Evolutionary conservation across 1,284 basidiomycete genomes (phyloP).

Genomic region (Baeospora myosura): DNA sequence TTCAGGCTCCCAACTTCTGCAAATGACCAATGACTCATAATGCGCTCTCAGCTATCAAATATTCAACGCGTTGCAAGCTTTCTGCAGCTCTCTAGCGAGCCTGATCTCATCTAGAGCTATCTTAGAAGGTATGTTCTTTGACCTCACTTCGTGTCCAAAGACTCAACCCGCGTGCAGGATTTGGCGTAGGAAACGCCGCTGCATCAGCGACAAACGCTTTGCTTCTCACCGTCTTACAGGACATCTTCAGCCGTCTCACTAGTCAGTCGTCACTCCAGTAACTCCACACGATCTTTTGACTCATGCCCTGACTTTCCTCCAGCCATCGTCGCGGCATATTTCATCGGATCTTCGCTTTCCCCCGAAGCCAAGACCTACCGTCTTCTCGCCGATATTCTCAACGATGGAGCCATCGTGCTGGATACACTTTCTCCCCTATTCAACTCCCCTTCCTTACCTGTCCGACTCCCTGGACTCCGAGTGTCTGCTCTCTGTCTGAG

Average conservation of each 20-base stretch:
- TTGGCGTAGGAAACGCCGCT: constrained; percentile 60
- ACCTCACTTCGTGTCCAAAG: neutral
- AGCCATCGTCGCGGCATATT: constrained; percentile 59
- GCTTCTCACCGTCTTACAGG: constrained; percentile 55
- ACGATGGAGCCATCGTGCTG: constrained; percentile 50
- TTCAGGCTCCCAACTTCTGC: constrained; percentile 1
- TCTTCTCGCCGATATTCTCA: constrained; percentile 62
- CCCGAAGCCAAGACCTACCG: constrained; percentile 67
- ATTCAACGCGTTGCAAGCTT: constrained; percentile 60
- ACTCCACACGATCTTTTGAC: neutral
- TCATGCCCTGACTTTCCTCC: constrained; percentile 1
- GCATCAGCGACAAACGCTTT: constrained; percentile 61
- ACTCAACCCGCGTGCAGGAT: constrained; percentile 32
- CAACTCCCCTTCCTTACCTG: constrained; percentile 23
- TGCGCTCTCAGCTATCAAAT: constrained; percentile 44
- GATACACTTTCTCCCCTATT: constrained; percentile 56
- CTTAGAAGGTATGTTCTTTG: constrained; percentile 42
- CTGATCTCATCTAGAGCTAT: constrained; percentile 61
- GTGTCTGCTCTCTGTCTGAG: constrained; percentile 47
- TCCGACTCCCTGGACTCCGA: constrained; percentile 32
- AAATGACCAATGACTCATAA: neutral
- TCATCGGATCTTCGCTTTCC: constrained; percentile 53
- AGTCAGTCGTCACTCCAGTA: constrained; percentile 62
- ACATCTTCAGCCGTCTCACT: constrained; percentile 53
- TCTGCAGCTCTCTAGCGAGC: constrained; percentile 58